Percentiles rank a stretch among this genome's conserved stretches.
Evolutionary conservation across 2,329 filamentous ascomycete genomes (phyloP).

Genomic region (Tolypocladium nubicola): DNA sequence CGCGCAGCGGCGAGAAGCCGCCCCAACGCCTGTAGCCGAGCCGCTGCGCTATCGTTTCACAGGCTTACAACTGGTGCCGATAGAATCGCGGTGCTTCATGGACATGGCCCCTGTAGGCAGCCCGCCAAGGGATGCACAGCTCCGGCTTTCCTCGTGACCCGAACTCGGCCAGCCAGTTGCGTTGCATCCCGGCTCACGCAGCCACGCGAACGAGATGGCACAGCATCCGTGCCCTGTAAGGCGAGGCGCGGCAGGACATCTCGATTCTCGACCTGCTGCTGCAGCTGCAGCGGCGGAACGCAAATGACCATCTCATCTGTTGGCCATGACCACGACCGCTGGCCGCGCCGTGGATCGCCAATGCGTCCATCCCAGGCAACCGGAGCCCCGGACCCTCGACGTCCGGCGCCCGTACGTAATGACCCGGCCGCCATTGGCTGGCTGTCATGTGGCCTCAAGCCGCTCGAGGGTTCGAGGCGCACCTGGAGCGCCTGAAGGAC

Average conservation of each 20-base stretch:
- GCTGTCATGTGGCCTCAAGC: constrained; percentile 2
- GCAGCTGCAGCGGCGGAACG: not conserved
- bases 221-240: not conserved
- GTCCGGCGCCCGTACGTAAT: constrained; percentile 4
- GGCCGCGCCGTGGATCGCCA: not conserved
- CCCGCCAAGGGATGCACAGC: too few relatives aligned
- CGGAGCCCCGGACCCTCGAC: not conserved
- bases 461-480: not conserved
- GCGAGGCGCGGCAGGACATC: not conserved
- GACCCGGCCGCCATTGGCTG: constrained; percentile 4
- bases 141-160: not conserved
- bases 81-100: too few relatives aligned
- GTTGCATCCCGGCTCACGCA: not conserved
- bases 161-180: not conserved
- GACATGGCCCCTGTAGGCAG: too few relatives aligned
- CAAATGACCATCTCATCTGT: not conserved
- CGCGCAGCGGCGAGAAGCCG: too few relatives aligned
- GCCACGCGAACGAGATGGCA: not conserved
- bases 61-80: too few relatives aligned
- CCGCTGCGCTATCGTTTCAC: not conserved
- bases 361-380: not conserved
- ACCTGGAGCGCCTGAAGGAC: not conserved
- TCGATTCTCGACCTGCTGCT: not conserved
- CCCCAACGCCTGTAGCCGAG: not conserved
- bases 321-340: not conserved